Conservation (phyloP, 192 early-diverging fungal species). For the Coemansia sp. region DNA sequence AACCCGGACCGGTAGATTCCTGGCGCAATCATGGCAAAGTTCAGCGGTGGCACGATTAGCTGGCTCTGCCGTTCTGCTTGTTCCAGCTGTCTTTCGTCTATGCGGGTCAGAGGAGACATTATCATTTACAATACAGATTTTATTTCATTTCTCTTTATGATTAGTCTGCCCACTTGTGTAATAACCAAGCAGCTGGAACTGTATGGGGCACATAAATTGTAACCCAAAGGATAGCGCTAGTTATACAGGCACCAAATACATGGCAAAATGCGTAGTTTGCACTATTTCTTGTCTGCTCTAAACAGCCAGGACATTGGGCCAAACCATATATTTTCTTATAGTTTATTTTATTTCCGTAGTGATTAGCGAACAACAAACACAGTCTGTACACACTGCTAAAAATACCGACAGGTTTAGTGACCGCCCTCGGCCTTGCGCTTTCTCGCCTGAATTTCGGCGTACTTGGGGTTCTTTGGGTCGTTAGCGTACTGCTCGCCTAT, state of each 20-base stretch:
- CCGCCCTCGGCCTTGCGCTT: slow-evolving; percentile 52
- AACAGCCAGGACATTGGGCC: too few relatives aligned
- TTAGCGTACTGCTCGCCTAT: slow-evolving; percentile 50
- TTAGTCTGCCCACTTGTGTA: neutral
- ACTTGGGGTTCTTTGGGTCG: slow-evolving; percentile 51
- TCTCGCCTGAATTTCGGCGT: slow-evolving; percentile 53
- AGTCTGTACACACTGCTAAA: neutral
- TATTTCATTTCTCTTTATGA: neutral
- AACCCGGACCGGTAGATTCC: slow-evolving; percentile 94
- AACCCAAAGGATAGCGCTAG: neutral
- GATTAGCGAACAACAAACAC: slow-evolving; percentile 2
- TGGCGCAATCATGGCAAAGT: slow-evolving; percentile 92
- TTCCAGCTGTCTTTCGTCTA: slow-evolving; percentile 30
- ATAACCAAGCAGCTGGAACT: neutral
- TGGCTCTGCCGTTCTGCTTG: slow-evolving; percentile 37
- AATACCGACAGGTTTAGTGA: slow-evolving; percentile 18
- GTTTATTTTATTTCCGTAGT: too few relatives aligned
- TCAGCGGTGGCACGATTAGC: slow-evolving; percentile 84
- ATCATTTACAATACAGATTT: neutral
- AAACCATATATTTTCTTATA: too few relatives aligned
- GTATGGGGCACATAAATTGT: neutral
- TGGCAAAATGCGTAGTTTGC: too few relatives aligned
- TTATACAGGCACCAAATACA: too few relatives aligned
- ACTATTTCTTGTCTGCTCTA: too few relatives aligned
- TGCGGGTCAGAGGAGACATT: slow-evolving; percentile 8